Evolutionary conservation across 2,329 filamentous ascomycete genomes (phyloP), one percentile per base, ranked within the genome.

Genomic region (Teratosphaeria epicoccoides): DNA sequence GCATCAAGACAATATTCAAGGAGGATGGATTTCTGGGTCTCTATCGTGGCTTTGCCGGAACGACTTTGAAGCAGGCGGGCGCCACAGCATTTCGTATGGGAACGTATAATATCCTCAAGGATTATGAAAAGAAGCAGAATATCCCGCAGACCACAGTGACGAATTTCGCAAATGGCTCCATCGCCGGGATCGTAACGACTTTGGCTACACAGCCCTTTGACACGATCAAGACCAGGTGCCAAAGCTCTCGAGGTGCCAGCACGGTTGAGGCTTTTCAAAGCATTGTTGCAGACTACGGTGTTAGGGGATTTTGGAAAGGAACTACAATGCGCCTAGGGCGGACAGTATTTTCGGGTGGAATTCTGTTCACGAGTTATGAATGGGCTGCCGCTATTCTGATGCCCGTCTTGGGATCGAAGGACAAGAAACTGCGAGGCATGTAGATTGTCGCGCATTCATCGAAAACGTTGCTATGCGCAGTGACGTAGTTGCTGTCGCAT

Each of bases 261-360:
- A 81, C 80, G 2, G 64, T 70, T 0, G 79, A 84, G 55, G 81
- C 81, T 0, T 70, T 81, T 2, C 70, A 67, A 48, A 75, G 73
- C 49, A 72, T 85, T 3, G 62, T 80, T 49, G 63, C 68, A 0
- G 80, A 84, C 57, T 75, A 77, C 55, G 83, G 82, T 0, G 56
- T 84, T 1, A 72, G 70, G 37, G 82, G 77, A 0, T 80, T 85
- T 55, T 86, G 82, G 82, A 79, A 76, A 53, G 83, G 83, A 0
- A 85, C 81, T 28, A 79, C 80, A 0, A 85, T 86, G 83, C 72
- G 83, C 51, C 61, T 86, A 23, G 81, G 82, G 0, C 66, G 83
- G 55, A 75, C 82, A 3, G 73, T 85, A 0, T 74, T 85, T 44
- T 81, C 79, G 57, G 83, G 82, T n/a, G 82, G 82, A 0, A 83